Evolutionary conservation across 495 filamentous ascomycete species (phyloP).

Genomic region (Penicillium arizonense): DNA sequence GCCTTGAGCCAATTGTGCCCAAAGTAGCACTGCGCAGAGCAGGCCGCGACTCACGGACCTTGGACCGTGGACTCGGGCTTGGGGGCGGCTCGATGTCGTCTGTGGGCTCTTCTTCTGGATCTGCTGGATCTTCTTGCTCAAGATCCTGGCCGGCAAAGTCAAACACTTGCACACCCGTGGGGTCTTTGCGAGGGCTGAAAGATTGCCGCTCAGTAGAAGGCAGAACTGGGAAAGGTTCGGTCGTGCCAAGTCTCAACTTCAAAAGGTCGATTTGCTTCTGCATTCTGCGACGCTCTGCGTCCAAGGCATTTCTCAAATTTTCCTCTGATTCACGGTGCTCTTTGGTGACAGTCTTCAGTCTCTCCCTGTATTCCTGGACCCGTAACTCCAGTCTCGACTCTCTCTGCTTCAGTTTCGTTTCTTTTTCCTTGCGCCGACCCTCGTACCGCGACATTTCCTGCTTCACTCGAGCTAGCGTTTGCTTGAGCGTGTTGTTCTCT

Average conservation of each 20-base stretch:
- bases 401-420: conserved; percentile 48
- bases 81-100: conserved; percentile 37
- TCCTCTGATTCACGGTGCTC: conserved; percentile 41
- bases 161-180: conserved; percentile 30
- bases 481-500: conserved; percentile 52
- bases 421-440: conserved; percentile 49
- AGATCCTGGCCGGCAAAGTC: conserved; percentile 24
- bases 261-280: conserved; percentile 34
- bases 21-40: conserved; percentile 20
- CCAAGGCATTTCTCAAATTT: conserved; percentile 28
- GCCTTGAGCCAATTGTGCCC: conserved; percentile 25
- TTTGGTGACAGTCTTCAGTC: conserved; percentile 33
- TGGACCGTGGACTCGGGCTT: conserved; percentile 42
- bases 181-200: conserved; percentile 34
- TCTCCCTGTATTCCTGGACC: conserved; percentile 46
- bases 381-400: conserved; percentile 46
- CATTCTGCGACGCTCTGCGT: conserved; percentile 37
- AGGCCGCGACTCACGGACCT: conserved; percentile 24
- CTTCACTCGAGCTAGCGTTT: conserved; percentile 51
- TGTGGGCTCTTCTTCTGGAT: conserved; percentile 29
- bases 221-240: conserved; percentile 26
- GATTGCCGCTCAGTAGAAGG: conserved; percentile 23
- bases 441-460: conserved; percentile 54
- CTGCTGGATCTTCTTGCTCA: conserved; percentile 23
- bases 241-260: conserved; percentile 26